Evolutionary conservation across 768 basidiomycete species (phyloP), one percentile per base, ranked within the genome.

Genomic region (Hemileccinum impolitum): DNA sequence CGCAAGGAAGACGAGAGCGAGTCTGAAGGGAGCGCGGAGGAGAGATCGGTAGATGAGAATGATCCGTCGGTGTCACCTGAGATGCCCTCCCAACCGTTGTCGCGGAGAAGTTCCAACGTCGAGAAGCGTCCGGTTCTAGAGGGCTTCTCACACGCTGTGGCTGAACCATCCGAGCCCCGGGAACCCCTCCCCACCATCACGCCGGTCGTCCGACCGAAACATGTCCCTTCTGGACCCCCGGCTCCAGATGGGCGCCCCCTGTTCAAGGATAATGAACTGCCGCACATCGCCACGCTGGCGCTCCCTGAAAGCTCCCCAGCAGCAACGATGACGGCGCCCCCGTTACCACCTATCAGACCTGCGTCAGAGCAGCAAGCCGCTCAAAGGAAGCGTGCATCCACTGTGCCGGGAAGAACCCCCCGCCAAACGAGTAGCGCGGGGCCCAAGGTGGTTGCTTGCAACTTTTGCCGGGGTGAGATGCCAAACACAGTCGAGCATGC

Each of bases 381-480:
- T 23, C 81, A 82, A 66, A 73, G 87, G 58, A 83, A 82, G 62
- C 81, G 87, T 42, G 78, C 85, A 13, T 78, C 84, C 8, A 85
- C 86, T 8, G 76, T 85, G 12, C 82, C 82, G 39, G 83, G 78
- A 35, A 84, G 82, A 60, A 78, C 69, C 50, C 73, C 71, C 46
- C 80, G 82, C 53, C 75, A 77, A 59, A 68, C 74, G 42, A 80
- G 81, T 31, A 83, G 75, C 50, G 86, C 86, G 43, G 89, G 89
- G 11, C 87, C 88, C 39, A 91, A 91, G 62, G 85, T 90, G 12
- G 88, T 92, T 19, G 90, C 90, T 14, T 92, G 90, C 69, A 90
- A 91, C 68, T 89, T 89, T 64, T 92, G 90, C 69, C 79, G 90
- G 74, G 87, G 90, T 90, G 60, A 48, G 81, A 72, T 43, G 34